Conservation (phyloP, 108 stramenopile genomes). For the Cyclostephanos invisitatus region DNA sequence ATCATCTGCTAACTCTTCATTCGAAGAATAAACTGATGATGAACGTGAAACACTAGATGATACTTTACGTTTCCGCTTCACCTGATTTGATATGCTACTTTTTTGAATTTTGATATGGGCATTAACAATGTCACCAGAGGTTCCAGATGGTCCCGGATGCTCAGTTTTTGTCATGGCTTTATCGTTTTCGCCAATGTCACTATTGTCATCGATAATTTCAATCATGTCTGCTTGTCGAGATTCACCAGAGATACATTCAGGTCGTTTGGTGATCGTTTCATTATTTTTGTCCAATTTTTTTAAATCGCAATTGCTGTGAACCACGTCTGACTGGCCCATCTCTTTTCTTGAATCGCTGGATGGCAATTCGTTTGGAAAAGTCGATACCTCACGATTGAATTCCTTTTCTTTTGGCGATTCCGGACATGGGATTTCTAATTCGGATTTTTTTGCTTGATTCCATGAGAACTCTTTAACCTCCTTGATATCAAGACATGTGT, state of each 20-base stretch:
- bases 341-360: background rate
- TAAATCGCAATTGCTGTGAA: background rate
- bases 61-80: conserved; percentile 3
- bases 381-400: background rate
- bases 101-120: background rate
- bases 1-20: background rate
- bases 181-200: background rate
- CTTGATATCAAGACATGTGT: background rate
- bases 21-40: background rate
- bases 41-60: background rate
- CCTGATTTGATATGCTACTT: background rate
- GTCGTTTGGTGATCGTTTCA: background rate
- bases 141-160: background rate
- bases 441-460: background rate
- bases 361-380: background rate
- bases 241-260: background rate
- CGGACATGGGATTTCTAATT: background rate
- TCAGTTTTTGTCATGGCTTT: background rate
- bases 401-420: background rate
- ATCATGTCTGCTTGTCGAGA: conserved; percentile 7
- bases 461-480: background rate
- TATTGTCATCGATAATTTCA: conserved; percentile 20
- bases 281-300: background rate
- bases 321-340: conserved; percentile 2
- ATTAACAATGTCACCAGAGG: background rate